Conservation (phyloP, 1,284 basidiomycete species). For the Trametes sp. region DNA sequence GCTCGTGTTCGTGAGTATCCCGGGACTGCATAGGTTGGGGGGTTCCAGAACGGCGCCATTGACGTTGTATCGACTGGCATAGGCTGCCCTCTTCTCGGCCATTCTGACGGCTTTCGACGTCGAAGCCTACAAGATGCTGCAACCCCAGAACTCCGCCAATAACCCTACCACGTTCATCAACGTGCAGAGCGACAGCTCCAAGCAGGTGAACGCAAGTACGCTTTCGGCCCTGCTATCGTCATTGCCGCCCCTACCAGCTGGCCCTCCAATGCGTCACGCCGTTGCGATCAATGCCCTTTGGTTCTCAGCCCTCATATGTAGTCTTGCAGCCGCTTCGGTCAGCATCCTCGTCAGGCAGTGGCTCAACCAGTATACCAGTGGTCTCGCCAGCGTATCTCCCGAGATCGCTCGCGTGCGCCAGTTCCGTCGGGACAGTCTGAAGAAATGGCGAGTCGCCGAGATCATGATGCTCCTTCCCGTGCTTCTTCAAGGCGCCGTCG, state of each 20-base stretch:
- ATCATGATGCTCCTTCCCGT: constrained; percentile 40
- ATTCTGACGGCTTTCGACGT: constrained; percentile 37
- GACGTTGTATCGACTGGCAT: neutral
- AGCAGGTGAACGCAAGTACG: neutral
- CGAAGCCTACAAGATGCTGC: constrained; percentile 33
- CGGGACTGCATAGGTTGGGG: too few relatives aligned
- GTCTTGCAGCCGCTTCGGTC: constrained; percentile 34
- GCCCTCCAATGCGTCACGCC: constrained; percentile 6
- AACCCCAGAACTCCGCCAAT: constrained; percentile 14
- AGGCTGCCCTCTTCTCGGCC: constrained; percentile 39
- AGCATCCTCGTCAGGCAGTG: constrained; percentile 36
- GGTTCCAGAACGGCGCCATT: neutral
- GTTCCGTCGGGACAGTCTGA: constrained; percentile 37
- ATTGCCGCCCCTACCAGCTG: neutral
- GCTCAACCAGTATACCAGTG: constrained; percentile 32
- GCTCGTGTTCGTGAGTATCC: constrained; percentile 33
- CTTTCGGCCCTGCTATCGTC: constrained; percentile 3
- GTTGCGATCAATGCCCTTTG: constrained; percentile 33
- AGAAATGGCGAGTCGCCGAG: constrained; percentile 36
- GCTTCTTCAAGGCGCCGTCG: constrained; percentile 38
- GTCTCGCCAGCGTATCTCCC: constrained; percentile 28
- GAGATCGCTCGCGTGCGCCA: constrained; percentile 35
- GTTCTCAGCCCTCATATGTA: constrained; percentile 35
- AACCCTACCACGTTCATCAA: neutral
- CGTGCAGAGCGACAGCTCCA: constrained; percentile 3